These are phyloP conservation scores for Rhodotorula mucilaginosa DNA, from an alignment of 1,284 basidiomycete species.

Conservation along the genomic window DNA sequence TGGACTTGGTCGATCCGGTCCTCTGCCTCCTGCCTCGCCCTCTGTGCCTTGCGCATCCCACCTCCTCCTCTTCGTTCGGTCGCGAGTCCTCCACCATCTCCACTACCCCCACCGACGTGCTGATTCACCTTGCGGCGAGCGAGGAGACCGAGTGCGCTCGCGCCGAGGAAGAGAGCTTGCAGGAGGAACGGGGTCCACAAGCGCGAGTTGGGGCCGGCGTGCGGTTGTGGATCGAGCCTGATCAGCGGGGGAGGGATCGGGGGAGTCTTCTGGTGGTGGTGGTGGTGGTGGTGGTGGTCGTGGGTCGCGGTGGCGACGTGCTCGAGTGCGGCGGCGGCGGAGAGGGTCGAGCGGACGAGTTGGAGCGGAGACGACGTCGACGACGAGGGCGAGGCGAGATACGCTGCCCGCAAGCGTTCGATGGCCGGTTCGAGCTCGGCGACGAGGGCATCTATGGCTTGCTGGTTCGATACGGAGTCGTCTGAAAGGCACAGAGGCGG, in stretches of 20 bases:
- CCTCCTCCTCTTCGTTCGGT: not conserved
- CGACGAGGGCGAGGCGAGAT: constrained; percentile 2
- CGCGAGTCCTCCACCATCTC: not conserved
- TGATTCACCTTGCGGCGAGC: constrained; percentile 11
- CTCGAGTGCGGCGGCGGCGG: not conserved
- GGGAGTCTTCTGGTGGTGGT: not conserved
- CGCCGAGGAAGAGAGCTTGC: constrained; percentile 36
- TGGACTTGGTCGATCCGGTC: constrained; percentile 30
- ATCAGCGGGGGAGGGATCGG: constrained; percentile 30
- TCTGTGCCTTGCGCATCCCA: not conserved
- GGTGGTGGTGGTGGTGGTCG: too few species aligned
- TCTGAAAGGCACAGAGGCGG: too few species aligned
- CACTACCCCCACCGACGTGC: not conserved
- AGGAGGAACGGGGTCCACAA: constrained; percentile 32
- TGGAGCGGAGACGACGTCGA: constrained; percentile 1
- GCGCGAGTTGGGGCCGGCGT: constrained; percentile 7
- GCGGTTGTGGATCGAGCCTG: constrained; percentile 24
- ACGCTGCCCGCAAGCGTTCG: not conserved
- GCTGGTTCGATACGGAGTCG: not conserved
- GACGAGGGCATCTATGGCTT: not conserved
- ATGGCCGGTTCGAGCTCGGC: not conserved
- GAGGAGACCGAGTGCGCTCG: constrained; percentile 32
- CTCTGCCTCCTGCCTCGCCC: constrained; percentile 15
- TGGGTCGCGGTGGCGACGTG: too few species aligned
- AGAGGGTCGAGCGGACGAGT: not conserved